Evolutionary conservation across 2,329 filamentous ascomycete genomes (phyloP), one percentile per base, ranked within the genome.

Genomic region (Orbilia oligospora): DNA sequence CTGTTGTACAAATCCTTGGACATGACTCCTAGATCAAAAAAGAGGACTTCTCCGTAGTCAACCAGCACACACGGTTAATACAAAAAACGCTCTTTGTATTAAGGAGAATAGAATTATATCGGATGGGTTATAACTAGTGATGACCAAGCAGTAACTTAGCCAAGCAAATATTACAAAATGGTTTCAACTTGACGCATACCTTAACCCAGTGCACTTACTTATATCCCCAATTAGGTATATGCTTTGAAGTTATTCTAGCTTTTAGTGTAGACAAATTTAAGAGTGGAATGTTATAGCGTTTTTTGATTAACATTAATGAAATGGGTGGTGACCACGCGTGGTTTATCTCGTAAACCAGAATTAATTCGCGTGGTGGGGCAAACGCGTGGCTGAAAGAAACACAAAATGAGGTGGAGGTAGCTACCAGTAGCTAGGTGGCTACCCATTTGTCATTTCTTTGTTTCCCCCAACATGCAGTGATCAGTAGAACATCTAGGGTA

Each of bases 1-100:
- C 86, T 94, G 49, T 87, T 96, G 27, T 96, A 96, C 86, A 89
- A 89, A 81, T 91, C 92, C 6, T 91, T 94, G 12, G 66, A 71
- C 27, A 79, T 63, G 71, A 58, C 58, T 8, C 71, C 71, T 14
- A 66, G 44, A 30, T 76, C 66, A 1, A 75, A 71, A 53, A 71
- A 30, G 27, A 64, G 46, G 27, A 16, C 10, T 16, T 56, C 36
- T 12, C 16, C 36, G 0, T 64, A 71, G 63, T 1, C n/a, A 16
- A 1, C 16, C 30, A 33, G 63, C 4, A 16, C 14, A 8, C 18
- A 33, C 20, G 14, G 20, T 16, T 30, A 30, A 30, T 30, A 30
- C 27, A n/a, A n/a, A n/a, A n/a, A n/a, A n/a, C n/a, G n/a, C n/a
- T n/a, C n/a, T n/a, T 46, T 64, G 20, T 22, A 24, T 63, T 12